Evolutionary conservation across 2,329 filamentous ascomycete species (phyloP).

Genomic region (Penicillium freii): DNA sequence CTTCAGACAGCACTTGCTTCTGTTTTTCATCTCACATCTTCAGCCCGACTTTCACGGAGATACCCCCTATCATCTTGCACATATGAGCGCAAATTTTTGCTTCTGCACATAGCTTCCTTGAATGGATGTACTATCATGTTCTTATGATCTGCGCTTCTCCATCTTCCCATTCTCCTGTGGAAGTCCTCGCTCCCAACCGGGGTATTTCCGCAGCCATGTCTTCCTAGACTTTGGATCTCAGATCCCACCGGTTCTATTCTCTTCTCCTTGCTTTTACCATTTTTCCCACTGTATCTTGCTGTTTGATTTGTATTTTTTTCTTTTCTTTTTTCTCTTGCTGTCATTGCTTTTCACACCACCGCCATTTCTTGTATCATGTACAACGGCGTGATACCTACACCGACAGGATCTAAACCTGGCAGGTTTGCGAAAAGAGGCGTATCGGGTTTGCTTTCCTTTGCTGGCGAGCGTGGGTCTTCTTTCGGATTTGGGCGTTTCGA

Average conservation of each 20-base stretch:
- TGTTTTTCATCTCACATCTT: slow-evolving; percentile 13
- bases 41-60: slow-evolving; percentile 16
- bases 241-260: slow-evolving; percentile 8
- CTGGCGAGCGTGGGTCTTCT: slow-evolving; percentile 4
- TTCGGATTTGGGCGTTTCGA: slow-evolving; percentile 1
- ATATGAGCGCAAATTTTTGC: slow-evolving; percentile 20
- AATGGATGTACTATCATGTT: slow-evolving; percentile 34
- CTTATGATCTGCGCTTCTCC: slow-evolving; percentile 16
- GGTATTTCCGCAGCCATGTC: slow-evolving; percentile 15
- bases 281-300: background rate
- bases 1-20: slow-evolving; percentile 8
- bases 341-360: slow-evolving; percentile 6
- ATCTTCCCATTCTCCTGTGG: slow-evolving; percentile 13
- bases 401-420: slow-evolving; percentile 1
- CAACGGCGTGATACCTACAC: slow-evolving; percentile 12
- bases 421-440: slow-evolving; percentile 19
- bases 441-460: slow-evolving; percentile 1
- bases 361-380: slow-evolving; percentile 17
- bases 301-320: background rate
- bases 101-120: slow-evolving; percentile 32
- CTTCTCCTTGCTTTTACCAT: background rate
- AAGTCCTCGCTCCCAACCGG: background rate
- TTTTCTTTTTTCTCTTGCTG: background rate
- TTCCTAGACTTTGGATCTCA: slow-evolving; percentile 19
- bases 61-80: slow-evolving; percentile 22